These are phyloP conservation scores for Fraxinus excelsior DNA, from an alignment of 257 asterid genomes.

Conservation along the genomic window DNA sequence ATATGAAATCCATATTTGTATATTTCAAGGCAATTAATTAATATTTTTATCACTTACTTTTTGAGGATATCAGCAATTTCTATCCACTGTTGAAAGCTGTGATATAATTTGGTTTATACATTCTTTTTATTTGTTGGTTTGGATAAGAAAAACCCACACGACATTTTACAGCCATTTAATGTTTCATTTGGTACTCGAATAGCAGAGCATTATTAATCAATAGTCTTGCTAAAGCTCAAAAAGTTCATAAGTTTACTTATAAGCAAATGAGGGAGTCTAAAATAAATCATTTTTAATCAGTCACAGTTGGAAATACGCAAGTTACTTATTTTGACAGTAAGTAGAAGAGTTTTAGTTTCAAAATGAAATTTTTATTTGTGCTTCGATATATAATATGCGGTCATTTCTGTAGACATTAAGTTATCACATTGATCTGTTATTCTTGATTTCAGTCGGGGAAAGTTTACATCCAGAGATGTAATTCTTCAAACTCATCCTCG, in stretches of 20 bases:
- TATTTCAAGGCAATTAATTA: neutral
- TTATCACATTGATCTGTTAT: neutral
- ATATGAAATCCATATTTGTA: neutral
- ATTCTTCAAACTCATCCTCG: slow-evolving; percentile 50
- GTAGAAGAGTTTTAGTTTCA: neutral
- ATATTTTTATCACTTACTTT: neutral
- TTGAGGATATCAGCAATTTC: neutral
- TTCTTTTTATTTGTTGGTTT: neutral
- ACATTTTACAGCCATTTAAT: neutral
- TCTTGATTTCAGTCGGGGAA: slow-evolving; percentile 68
- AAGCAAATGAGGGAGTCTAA: neutral
- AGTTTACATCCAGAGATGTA: slow-evolving; percentile 69
- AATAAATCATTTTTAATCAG: neutral
- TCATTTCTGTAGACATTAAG: neutral
- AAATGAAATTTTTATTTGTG: neutral
- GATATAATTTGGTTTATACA: neutral
- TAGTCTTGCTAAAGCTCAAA: neutral
- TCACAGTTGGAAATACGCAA: neutral
- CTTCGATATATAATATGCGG: neutral
- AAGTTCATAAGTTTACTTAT: neutral
- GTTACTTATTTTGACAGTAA: neutral
- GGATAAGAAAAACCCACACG: neutral
- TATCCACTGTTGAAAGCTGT: neutral
- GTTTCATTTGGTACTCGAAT: neutral
- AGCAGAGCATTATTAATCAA: neutral